These are phyloP conservation scores for Diaporthe sp. DNA, from an alignment of 2,329 filamentous ascomycete species.

Conservation along the genomic window DNA sequence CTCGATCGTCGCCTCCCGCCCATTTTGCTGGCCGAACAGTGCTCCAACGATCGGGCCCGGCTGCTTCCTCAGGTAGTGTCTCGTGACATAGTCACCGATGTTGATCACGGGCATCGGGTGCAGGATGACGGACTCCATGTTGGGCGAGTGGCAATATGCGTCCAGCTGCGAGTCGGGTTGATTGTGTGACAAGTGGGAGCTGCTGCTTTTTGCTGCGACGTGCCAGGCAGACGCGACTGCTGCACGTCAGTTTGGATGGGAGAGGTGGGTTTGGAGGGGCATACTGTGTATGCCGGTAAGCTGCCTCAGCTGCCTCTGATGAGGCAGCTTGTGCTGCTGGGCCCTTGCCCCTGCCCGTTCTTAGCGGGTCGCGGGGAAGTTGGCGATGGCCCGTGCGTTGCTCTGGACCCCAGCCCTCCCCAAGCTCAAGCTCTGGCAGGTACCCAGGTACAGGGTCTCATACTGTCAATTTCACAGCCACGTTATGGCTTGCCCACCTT, in stretches of 20 bases:
- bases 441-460: too few relatives aligned
- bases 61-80: constrained; percentile 83
- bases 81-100: constrained; percentile 95
- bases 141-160: not conserved
- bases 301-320: not conserved
- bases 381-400: not conserved
- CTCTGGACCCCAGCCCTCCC: not conserved
- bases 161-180: not conserved
- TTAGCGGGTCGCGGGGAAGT: not conserved
- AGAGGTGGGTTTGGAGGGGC: constrained; percentile 1
- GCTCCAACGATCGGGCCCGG: constrained; percentile 84
- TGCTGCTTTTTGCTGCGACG: not conserved
- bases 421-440: not conserved
- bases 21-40: constrained; percentile 91
- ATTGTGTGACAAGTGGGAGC: not conserved
- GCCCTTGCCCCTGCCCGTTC: not conserved
- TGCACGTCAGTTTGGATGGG: not conserved
- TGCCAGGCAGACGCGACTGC: not conserved
- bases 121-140: constrained; percentile 61
- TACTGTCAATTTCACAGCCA: too few relatives aligned
- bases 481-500: too few relatives aligned
- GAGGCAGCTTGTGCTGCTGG: not conserved
- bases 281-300: not conserved
- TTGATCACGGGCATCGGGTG: constrained; percentile 96
- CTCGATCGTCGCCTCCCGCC: constrained; percentile 90